These are phyloP conservation scores for Candida albicans DNA, from an alignment of 1,139 yeast species.

Conservation along the genomic window DNA sequence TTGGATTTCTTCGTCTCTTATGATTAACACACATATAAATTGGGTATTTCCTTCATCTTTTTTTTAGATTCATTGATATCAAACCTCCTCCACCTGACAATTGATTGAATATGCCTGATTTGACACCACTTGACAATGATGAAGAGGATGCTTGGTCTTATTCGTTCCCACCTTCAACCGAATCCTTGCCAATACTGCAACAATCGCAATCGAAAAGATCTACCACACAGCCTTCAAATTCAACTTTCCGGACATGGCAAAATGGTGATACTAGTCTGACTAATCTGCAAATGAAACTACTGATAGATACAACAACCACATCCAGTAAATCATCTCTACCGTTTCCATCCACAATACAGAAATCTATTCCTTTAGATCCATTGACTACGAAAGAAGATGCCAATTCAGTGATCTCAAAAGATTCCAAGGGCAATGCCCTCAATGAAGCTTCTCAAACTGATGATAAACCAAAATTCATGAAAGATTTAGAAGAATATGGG, in stretches of 20 bases:
- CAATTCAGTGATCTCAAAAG: conserved; percentile 40
- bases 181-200: conserved; percentile 19
- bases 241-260: neutral
- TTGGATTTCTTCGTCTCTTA: too few relatives aligned
- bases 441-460: conserved; percentile 5
- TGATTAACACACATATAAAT: too few relatives aligned
- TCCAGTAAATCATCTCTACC: conserved; percentile 24
- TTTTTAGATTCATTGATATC: too few relatives aligned
- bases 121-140: conserved; percentile 20
- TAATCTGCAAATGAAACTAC: conserved; percentile 1
- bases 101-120: neutral
- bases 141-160: conserved; percentile 48
- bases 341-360: conserved; percentile 38
- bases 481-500: conserved; percentile 14
- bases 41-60: too few relatives aligned
- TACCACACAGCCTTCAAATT: neutral
- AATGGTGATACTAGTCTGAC: conserved; percentile 1
- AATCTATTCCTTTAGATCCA: conserved; percentile 60
- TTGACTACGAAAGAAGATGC: conserved; percentile 58
- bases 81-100: too few relatives aligned
- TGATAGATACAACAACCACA: conserved; percentile 6
- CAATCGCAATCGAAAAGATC: neutral
- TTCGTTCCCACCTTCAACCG: conserved; percentile 45
- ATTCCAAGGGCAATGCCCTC: conserved; percentile 15
- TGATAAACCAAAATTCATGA: conserved; percentile 8